Percentiles rank a stretch among this genome's conserved stretches.
phyloP scores from a whole-genome alignment of 2,329 filamentous ascomycete species.

The Diaporthe eres region DNA sequence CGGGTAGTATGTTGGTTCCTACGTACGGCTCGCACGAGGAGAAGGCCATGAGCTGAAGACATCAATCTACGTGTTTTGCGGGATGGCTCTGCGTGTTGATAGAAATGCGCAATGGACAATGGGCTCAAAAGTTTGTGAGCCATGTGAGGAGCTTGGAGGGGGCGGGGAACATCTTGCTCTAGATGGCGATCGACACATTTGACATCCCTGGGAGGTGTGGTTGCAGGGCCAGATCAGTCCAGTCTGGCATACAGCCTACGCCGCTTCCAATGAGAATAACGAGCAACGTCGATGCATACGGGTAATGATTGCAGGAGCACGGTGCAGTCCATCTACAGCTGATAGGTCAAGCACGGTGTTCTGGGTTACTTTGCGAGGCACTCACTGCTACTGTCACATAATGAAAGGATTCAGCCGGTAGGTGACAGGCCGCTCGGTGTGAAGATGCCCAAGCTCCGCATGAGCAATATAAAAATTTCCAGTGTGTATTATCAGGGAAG shows the following conservation, averaged over 20 bases:
- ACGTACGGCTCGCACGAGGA: no score
- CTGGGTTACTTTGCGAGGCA: not conserved
- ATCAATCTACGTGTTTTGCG: no score
- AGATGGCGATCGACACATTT: not conserved
- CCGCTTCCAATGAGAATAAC: not conserved
- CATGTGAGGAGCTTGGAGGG: not conserved
- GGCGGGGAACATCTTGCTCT: not conserved
- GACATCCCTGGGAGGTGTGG: not conserved
- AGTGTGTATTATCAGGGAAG: not conserved
- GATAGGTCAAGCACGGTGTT: not conserved
- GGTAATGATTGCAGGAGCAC: not conserved
- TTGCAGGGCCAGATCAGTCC: not conserved
- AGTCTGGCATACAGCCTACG: not conserved
- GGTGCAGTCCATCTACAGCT: not conserved
- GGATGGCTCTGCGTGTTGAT: no score
- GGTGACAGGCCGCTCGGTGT: not conserved
- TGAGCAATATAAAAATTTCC: not conserved
- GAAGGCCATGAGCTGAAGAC: no score
- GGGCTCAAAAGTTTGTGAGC: not conserved
- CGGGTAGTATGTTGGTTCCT: no score
- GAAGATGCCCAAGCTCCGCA: not conserved
- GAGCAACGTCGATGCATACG: not conserved
- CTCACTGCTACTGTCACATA: conserved; percentile 2
- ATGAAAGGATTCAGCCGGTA: conserved; percentile 16
- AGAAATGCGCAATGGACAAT: no score